phyloP scores from a whole-genome alignment of 495 filamentous ascomycete genomes.

The Podospora bellae-mahoneyi region DNA sequence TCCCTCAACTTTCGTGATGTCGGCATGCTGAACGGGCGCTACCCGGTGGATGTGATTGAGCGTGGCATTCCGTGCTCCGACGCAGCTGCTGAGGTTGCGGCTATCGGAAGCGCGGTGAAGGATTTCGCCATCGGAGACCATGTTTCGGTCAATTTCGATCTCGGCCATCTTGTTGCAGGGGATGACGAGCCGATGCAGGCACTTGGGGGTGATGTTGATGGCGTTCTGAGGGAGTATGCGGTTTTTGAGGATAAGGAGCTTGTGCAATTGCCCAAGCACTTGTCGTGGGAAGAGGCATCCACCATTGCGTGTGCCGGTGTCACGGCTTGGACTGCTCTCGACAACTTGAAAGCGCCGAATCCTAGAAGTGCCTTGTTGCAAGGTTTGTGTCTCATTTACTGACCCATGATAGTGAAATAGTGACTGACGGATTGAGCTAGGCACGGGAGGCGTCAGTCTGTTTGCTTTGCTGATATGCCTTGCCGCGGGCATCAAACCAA shows the following conservation, averaged over 20 bases:
- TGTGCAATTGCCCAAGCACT: slow-evolving; percentile 29
- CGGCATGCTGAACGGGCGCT: slow-evolving; percentile 34
- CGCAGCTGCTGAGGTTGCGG: slow-evolving; percentile 44
- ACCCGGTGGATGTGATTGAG: slow-evolving; percentile 23
- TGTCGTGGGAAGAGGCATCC: slow-evolving; percentile 32
- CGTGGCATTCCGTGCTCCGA: slow-evolving; percentile 36
- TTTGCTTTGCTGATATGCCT: slow-evolving; percentile 24
- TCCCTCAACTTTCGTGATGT: slow-evolving; percentile 53
- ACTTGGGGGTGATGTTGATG: slow-evolving; percentile 30
- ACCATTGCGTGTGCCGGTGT: slow-evolving; percentile 23
- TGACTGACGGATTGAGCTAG: not conserved
- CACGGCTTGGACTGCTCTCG: slow-evolving; percentile 23
- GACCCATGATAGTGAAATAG: not conserved
- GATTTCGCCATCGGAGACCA: slow-evolving; percentile 34
- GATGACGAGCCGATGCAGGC: slow-evolving; percentile 4
- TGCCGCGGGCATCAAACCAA: slow-evolving; percentile 27
- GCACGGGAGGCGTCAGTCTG: slow-evolving; percentile 27
- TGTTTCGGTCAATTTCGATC: slow-evolving; percentile 24
- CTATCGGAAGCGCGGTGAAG: slow-evolving; percentile 35
- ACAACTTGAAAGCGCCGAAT: slow-evolving; percentile 9
- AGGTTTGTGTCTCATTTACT: slow-evolving; percentile 16
- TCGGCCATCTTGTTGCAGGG: slow-evolving; percentile 21
- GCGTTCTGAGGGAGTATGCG: slow-evolving; percentile 34
- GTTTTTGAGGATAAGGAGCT: slow-evolving; percentile 30
- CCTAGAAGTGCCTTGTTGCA: slow-evolving; percentile 15